Percentiles rank a stretch among this genome's conserved stretches.
These are phyloP conservation scores for Meira nashicola DNA, from an alignment of 1,284 basidiomycete genomes.

Conservation along the genomic window DNA sequence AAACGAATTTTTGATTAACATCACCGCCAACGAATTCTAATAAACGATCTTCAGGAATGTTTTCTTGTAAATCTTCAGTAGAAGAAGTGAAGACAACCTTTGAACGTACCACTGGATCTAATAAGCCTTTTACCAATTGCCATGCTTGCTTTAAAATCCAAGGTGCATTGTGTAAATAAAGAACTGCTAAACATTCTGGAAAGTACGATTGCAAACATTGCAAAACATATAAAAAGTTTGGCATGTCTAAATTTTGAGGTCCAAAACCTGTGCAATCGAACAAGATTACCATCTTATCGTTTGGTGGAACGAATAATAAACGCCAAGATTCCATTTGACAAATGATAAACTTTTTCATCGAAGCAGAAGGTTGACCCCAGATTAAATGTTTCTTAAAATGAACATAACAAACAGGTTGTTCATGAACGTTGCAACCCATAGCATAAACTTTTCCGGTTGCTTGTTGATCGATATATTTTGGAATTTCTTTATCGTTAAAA, in stretches of 20 bases:
- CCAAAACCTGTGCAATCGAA: conserved; percentile 52
- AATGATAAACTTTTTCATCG: conserved; percentile 53
- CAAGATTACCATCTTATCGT: conserved; percentile 52
- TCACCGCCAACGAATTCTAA: conserved; percentile 3
- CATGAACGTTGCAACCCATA: conserved; percentile 47
- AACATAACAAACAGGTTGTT: conserved; percentile 51
- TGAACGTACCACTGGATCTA: conserved; percentile 11
- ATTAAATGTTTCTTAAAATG: conserved; percentile 45
- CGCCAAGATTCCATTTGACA: conserved; percentile 52
- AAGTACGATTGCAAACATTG: conserved; percentile 53
- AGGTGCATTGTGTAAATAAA: conserved; percentile 53
- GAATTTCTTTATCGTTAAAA: conserved; percentile 14
- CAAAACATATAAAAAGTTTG: conserved; percentile 25
- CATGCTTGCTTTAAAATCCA: conserved; percentile 52
- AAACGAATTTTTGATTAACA: conserved; percentile 27
- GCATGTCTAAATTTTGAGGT: conserved; percentile 29
- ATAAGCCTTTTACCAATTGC: conserved; percentile 20
- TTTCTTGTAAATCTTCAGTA: conserved; percentile 36
- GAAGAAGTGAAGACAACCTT: conserved; percentile 27
- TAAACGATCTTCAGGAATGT: conserved; percentile 9
- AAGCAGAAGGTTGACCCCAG: conserved; percentile 46
- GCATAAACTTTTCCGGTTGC: conserved; percentile 51
- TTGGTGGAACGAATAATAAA: conserved; percentile 47
- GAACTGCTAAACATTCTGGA: conserved; percentile 52
- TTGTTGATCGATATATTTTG: conserved; percentile 53